These are phyloP conservation scores for Chytriomyces hyalinus DNA, from an alignment of 192 early-diverging fungal species.

Conservation along the genomic window DNA sequence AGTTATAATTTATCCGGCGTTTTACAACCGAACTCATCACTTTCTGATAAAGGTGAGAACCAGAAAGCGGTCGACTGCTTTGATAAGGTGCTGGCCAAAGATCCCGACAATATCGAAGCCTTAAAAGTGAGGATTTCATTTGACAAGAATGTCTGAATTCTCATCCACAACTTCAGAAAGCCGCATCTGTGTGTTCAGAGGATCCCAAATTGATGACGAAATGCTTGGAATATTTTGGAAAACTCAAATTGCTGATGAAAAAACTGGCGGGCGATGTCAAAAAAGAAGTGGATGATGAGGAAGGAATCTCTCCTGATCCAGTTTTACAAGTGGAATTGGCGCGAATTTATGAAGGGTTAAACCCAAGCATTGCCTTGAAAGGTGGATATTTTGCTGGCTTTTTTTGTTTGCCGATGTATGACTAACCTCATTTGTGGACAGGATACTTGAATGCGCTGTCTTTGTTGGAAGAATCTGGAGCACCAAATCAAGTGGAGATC, in stretches of 20 bases:
- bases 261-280: constrained; percentile 9
- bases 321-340: constrained; percentile 46
- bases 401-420: neutral
- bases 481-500: constrained; percentile 62
- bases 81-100: constrained; percentile 48
- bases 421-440: constrained; percentile 8
- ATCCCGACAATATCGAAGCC: constrained; percentile 50
- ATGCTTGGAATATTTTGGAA: constrained; percentile 30
- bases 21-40: neutral
- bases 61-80: constrained; percentile 46
- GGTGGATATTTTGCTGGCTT: constrained; percentile 26
- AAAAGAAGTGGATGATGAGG: constrained; percentile 8
- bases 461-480: constrained; percentile 27
- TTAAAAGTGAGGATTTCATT: constrained; percentile 31
- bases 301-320: constrained; percentile 41
- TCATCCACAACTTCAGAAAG: constrained; percentile 21
- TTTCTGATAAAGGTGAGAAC: constrained; percentile 28
- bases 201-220: constrained; percentile 15
- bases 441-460: constrained; percentile 42
- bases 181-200: constrained; percentile 37
- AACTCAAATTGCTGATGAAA: constrained; percentile 32
- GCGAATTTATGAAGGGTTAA: constrained; percentile 33
- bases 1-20: constrained; percentile 23
- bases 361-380: constrained; percentile 37
- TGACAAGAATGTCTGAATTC: neutral